Base-by-base conservation (phyloP, 163 green algal genomes). In the Picocystis sp. region DNA sequence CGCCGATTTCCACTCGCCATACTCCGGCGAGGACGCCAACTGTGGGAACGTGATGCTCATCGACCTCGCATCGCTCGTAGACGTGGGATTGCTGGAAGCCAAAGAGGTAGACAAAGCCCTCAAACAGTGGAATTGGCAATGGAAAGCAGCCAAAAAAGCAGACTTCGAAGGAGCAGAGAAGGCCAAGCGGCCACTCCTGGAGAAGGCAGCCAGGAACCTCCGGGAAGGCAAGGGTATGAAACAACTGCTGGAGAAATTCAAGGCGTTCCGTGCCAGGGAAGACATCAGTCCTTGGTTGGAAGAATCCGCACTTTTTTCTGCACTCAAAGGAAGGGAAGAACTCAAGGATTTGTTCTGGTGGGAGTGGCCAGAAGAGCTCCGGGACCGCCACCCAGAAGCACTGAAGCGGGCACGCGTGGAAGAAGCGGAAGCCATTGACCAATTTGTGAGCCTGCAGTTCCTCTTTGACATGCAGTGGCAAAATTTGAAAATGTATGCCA, bases 391-490 rank as follows among this genome's bases (percentile, higher is more conserved):
- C 19, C 34, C 67, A 0, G 49, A 57, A 11, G 65, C 75, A 3
- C 14, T 91, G 3, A 45, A 14, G 13, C 56, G 51, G 22, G 69
- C 70, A 34, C 45, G 53, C 15, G 51, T 70, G 46, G 38, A 74
- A 47, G 55, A 83, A 50, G 46, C 65, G 17, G 56, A 71, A 1
- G 54, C 66, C 3, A 89, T 96, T 35, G 74, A 92, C 33, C 60
- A 79, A 62, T 96, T 92, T 62, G 74, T 92, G 2, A 85, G 77
- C 1, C 63, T 84, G 24, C 89, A 98, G 72, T 95, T 88, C 68
- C 64, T 98, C 1, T 98, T 96, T 58, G 79, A 96, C 67, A 66
- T 61, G 44, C 87, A 96, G 73, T 98, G 89, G 89, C 67, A 69
- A 43, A 67, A 69, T 1, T 55, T 96, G 5, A 86, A 83, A 69